Base-by-base conservation (phyloP, 2,329 filamentous ascomycete genomes). In the Fusarium staphyleae region DNA sequence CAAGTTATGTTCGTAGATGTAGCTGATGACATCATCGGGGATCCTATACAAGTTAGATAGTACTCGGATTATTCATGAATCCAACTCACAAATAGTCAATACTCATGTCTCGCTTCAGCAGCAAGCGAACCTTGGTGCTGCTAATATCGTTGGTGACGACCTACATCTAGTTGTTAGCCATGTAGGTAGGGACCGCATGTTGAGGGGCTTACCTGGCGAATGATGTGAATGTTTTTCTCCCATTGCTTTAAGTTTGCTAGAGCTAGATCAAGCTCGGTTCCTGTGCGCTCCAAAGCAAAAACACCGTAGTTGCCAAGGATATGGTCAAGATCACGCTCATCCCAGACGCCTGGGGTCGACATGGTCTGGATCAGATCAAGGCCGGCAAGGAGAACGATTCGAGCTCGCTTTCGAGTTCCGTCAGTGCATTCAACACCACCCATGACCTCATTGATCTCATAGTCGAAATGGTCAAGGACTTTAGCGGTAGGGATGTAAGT, bases 381-480 rank as follows among this genome's bases (percentile, higher is more conserved):
- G 5, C 93, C 93, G 3, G 90, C 92, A 26, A 97, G 82, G 29
- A 97, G 82, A 40, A 90, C 87, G 62, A 97, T 90, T 52, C 87
- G 86, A 14, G 89, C 88, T 11, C 75, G 75, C 72, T 85, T 88
- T 68, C 82, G 85, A 46, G 79, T 78, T 53, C 90, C 91, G 61
- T 88, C 82, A 15, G 81, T 79, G 39, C 82, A 84, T 66, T 89
- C 82, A 24, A 95, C 84, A 9, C 93, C 93, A 6, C 93, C 93
- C 36, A 91, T 83, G 18, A 84, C 82, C 44, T 74, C 69, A 71
- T 97, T 96, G 70, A 97, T 90, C 72, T 97, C 91, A 69, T 93
- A 78, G 63, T 96, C 87, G 66, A 97, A 95, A 74, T 97, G 93
- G 69, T 96, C 91, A 41, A 97, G 80, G 33, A 96, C 93, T 65